phyloP scores from a whole-genome alignment of 305 asterid genomes.

The Caryopteris hybrid region DNA sequence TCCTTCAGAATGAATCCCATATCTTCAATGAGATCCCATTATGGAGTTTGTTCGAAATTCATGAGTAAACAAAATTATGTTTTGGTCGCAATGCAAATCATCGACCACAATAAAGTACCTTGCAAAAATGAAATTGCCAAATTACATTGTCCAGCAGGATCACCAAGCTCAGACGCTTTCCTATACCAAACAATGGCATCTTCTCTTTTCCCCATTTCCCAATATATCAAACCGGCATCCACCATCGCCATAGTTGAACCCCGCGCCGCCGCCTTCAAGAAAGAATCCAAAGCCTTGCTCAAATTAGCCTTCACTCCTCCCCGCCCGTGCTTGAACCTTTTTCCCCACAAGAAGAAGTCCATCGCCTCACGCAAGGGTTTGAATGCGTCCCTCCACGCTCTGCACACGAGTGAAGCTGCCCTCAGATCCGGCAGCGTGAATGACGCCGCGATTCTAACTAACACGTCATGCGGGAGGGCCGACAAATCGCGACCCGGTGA shows the following conservation, averaged over 20 bases:
- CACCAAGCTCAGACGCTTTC: conserved; percentile 75
- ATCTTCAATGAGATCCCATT: background rate
- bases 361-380: conserved; percentile 76
- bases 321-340: conserved; percentile 77
- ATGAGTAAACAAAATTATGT: background rate
- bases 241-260: conserved; percentile 89
- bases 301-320: conserved; percentile 52
- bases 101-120: conserved; percentile 30
- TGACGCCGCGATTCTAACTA: conserved; percentile 50
- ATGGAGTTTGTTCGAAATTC: background rate
- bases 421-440: conserved; percentile 54
- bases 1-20: background rate
- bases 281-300: conserved; percentile 68
- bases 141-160: conserved; percentile 76
- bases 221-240: conserved; percentile 75
- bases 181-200: conserved; percentile 54
- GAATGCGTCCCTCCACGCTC: conserved; percentile 83
- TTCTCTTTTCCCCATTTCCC: conserved; percentile 71
- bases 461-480: conserved; percentile 57
- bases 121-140: conserved; percentile 73
- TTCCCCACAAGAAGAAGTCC: conserved; percentile 57
- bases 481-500: conserved; percentile 35
- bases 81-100: no score
- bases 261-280: conserved; percentile 81
- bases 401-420: conserved; percentile 76